These are phyloP conservation scores for Cymbopogon citratus DNA, from an alignment of 176 grass and related monocot species.

Conservation along the genomic window DNA sequence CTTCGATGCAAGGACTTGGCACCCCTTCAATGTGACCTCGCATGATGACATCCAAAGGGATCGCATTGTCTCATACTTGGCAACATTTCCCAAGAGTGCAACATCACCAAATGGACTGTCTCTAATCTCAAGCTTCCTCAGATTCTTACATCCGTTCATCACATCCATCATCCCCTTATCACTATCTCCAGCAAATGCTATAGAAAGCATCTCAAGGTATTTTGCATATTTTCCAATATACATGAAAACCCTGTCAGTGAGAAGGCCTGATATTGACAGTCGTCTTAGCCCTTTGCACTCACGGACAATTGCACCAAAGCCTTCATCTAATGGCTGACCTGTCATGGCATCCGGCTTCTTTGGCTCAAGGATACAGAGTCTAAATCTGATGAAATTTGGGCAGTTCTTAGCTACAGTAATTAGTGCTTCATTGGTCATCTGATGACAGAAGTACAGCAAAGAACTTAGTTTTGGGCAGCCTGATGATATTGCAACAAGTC, in stretches of 20 bases:
- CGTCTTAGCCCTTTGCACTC: conserved; percentile 53
- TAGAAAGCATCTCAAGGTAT: conserved; percentile 78
- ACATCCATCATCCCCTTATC: conserved; percentile 71
- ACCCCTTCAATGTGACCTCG: conserved; percentile 67
- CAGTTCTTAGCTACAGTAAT: conserved; percentile 67
- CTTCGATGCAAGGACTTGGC: conserved; percentile 58
- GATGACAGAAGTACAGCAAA: conserved; percentile 76
- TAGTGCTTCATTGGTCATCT: conserved; percentile 90
- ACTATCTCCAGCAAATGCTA: conserved; percentile 82
- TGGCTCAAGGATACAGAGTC: conserved; percentile 69
- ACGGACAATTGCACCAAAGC: conserved; percentile 74
- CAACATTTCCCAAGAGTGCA: conserved; percentile 60
- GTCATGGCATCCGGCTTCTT: conserved; percentile 59
- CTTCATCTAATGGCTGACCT: conserved; percentile 60
- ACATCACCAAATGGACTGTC: conserved; percentile 72
- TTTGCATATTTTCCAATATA: conserved; percentile 71
- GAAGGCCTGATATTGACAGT: conserved; percentile 63
- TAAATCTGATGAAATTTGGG: conserved; percentile 73
- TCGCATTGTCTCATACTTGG: conserved; percentile 92
- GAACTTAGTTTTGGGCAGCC: conserved; percentile 70
- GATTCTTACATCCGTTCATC: conserved; percentile 67
- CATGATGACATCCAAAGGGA: conserved; percentile 98
- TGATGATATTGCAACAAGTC: conserved; percentile 72
- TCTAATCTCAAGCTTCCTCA: conserved; percentile 78
- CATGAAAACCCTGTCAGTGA: conserved; percentile 73